phyloP scores from a whole-genome alignment of 2,329 filamentous ascomycete genomes.

The Fusarium sp. region DNA sequence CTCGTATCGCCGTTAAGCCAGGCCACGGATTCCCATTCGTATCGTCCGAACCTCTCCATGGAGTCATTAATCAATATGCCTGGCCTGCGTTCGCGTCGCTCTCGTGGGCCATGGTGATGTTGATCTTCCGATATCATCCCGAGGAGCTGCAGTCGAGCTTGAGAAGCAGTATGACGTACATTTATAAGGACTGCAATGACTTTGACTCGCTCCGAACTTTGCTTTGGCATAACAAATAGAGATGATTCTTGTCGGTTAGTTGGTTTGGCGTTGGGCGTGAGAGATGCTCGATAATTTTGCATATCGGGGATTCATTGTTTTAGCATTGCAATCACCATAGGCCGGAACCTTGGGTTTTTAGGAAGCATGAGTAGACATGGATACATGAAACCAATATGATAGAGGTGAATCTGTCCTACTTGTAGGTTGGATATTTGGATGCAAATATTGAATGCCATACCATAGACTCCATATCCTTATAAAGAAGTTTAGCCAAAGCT shows the following conservation, averaged over 20 bases:
- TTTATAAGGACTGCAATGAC: conserved; percentile 88
- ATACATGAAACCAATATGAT: conserved; percentile 19
- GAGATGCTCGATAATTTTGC: conserved; percentile 23
- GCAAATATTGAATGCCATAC: not conserved
- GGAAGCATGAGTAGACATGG: conserved; percentile 24
- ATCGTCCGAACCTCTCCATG: conserved; percentile 59
- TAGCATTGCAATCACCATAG: conserved; percentile 11
- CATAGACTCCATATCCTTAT: not conserved
- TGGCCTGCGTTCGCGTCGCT: conserved; percentile 94
- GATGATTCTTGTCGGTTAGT: conserved; percentile 4
- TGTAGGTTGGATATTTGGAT: not conserved
- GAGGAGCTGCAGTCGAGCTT: conserved; percentile 91
- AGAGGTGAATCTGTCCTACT: conserved; percentile 5
- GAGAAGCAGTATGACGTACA: conserved; percentile 96
- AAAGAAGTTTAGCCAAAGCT: not conserved
- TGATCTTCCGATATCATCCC: conserved; percentile 91
- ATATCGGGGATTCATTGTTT: conserved; percentile 18
- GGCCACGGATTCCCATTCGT: conserved; percentile 61
- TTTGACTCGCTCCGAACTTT: conserved; percentile 91
- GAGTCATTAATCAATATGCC: conserved; percentile 72
- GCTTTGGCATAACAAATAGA: conserved; percentile 82
- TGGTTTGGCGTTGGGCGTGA: conserved; percentile 36
- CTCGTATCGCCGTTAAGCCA: conserved; percentile 81
- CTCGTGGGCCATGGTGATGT: conserved; percentile 96
- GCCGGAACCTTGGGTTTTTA: conserved; percentile 13